A percentile compares a stretch with the other conserved stretches of the same genome.
Evolutionary conservation across 2,329 filamentous ascomycete species (phyloP).

Genomic region (Fusarium tricinctum): DNA sequence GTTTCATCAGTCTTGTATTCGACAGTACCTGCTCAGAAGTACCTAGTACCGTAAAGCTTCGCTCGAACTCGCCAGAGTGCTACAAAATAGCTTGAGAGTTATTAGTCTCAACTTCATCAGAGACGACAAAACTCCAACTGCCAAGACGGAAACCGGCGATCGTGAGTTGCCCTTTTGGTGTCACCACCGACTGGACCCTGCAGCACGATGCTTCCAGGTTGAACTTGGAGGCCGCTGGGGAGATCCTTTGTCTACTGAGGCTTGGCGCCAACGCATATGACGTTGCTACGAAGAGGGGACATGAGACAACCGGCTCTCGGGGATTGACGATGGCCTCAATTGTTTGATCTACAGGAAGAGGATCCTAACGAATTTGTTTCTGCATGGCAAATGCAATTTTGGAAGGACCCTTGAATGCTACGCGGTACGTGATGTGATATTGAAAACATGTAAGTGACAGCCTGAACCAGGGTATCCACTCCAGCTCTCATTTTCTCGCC

Average conservation of each 20-base stretch:
- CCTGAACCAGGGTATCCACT: constrained; percentile 23
- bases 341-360: constrained; percentile 22
- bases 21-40: background rate
- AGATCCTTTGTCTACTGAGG: constrained; percentile 18
- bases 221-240: constrained; percentile 36
- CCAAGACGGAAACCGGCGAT: constrained; percentile 41
- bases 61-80: no score
- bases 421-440: constrained; percentile 7
- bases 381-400: constrained; percentile 1
- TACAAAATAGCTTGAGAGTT: background rate
- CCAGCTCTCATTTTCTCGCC: constrained; percentile 33
- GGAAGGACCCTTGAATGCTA: constrained; percentile 1
- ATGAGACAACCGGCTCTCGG: constrained; percentile 4
- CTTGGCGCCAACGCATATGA: constrained; percentile 40
- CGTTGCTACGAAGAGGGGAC: constrained; percentile 25
- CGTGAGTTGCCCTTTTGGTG: constrained; percentile 25
- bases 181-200: constrained; percentile 30
- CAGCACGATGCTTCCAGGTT: constrained; percentile 14
- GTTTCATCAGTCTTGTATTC: background rate
- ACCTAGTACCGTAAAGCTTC: constrained; percentile 1
- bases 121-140: constrained; percentile 1
- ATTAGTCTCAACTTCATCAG: background rate
- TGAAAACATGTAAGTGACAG: constrained; percentile 32
- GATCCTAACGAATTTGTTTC: constrained; percentile 11
- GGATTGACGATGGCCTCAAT: constrained; percentile 35